Conservation (phyloP, 352 stramenopile genomes). For the Phytophthora palmivora region DNA sequence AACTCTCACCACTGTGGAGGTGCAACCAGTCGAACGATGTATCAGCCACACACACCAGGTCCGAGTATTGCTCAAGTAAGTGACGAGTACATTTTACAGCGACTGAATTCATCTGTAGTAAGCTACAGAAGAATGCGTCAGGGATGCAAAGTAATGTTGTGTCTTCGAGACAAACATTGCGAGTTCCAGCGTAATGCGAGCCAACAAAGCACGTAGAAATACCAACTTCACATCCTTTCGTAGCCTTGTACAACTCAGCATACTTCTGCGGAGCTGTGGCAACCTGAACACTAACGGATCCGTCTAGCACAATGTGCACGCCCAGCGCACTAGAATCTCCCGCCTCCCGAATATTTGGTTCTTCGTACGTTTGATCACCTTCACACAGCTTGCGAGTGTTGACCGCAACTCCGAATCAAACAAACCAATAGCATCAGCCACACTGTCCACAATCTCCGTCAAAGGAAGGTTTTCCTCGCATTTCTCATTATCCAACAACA, state of each 20-base stretch:
- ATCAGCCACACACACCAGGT: conserved; percentile 73
- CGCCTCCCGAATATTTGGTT: conserved; percentile 39
- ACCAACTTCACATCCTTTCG: conserved; percentile 70
- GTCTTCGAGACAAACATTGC: conserved; percentile 58
- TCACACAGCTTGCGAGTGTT: conserved; percentile 39
- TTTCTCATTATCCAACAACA: conserved; percentile 30
- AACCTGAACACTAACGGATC: conserved; percentile 64
- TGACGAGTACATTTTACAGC: conserved; percentile 61
- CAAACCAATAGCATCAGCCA: conserved; percentile 60
- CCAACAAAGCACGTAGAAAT: conserved; percentile 75
- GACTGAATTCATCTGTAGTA: conserved; percentile 64
- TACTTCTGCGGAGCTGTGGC: conserved; percentile 44
- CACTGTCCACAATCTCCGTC: conserved; percentile 38
- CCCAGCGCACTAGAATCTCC: conserved; percentile 32
- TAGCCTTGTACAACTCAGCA: conserved; percentile 58
- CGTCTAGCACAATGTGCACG: conserved; percentile 71
- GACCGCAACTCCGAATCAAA: conserved; percentile 45
- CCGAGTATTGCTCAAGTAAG: conserved; percentile 76
- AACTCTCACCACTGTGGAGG: conserved; percentile 78
- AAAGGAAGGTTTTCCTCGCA: conserved; percentile 11
- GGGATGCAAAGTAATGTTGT: conserved; percentile 63
- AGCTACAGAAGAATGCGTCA: conserved; percentile 58
- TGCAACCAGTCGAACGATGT: conserved; percentile 88
- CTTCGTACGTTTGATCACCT: conserved; percentile 40
- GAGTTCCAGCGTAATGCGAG: conserved; percentile 42